Evolutionary conservation across 805 yeast species (phyloP).

Genomic region (Saturnispora kantuleensis): DNA sequence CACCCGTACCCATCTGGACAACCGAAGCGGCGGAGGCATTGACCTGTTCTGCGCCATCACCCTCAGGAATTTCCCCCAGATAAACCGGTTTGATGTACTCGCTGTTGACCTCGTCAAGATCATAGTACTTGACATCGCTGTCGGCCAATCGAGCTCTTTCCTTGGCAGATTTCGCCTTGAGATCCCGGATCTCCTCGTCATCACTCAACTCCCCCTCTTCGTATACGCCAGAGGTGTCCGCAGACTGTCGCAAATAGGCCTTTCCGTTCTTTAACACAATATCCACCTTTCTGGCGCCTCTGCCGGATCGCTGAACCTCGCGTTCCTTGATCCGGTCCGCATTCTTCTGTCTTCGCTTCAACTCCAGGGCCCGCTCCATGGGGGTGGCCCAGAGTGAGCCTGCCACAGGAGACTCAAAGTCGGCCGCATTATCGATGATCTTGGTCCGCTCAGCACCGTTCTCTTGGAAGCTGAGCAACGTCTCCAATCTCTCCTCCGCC

Average conservation of each 20-base stretch:
- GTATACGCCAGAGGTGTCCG: no score
- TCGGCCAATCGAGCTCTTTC: slow-evolving; percentile 23
- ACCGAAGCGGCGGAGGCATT: slow-evolving; percentile 9
- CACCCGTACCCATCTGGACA: slow-evolving; percentile 25
- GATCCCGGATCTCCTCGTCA: slow-evolving; percentile 27
- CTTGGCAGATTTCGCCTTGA: slow-evolving; percentile 27
- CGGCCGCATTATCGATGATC: slow-evolving; percentile 89
- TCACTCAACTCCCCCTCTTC: no score
- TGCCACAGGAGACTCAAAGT: slow-evolving; percentile 48
- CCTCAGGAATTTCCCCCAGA: slow-evolving; percentile 9
- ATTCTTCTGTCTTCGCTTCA: slow-evolving; percentile 77
- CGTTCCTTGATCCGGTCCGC: slow-evolving; percentile 52
- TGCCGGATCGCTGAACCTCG: slow-evolving; percentile 53
- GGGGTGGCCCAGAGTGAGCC: slow-evolving; percentile 77
- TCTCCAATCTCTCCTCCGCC: slow-evolving; percentile 70
- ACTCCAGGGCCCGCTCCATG: slow-evolving; percentile 74
- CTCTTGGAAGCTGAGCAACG: slow-evolving; percentile 68
- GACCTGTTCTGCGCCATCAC: slow-evolving; percentile 7
- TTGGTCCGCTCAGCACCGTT: slow-evolving; percentile 84
- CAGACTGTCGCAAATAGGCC: slow-evolving; percentile 27
- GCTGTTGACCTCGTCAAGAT: slow-evolving; percentile 41
- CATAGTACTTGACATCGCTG: slow-evolving; percentile 41
- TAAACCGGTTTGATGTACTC: slow-evolving; percentile 42
- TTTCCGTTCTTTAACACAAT: slow-evolving; percentile 76
- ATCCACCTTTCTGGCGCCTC: slow-evolving; percentile 65